These are phyloP conservation scores for Omphalea diandra DNA, from an alignment of 441 rosid species.

Conservation along the genomic window DNA sequence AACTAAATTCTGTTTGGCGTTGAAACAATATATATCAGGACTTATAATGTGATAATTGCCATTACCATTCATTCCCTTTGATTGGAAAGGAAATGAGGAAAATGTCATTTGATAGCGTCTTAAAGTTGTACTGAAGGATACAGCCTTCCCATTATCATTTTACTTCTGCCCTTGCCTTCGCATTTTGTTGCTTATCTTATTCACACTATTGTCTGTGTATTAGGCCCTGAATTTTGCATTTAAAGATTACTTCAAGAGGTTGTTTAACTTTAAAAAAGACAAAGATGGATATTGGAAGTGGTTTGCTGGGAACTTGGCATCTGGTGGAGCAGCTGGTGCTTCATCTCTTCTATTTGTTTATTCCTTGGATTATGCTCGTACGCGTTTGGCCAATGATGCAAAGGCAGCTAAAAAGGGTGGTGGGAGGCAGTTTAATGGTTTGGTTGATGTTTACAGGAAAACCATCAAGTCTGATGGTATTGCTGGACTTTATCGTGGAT, in stretches of 20 bases:
- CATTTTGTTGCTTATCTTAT: neutral
- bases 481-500: slow-evolving; percentile 91
- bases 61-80: neutral
- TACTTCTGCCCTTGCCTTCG: neutral
- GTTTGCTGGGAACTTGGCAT: slow-evolving; percentile 96
- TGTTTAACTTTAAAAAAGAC: slow-evolving; percentile 94
- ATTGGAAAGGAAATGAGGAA: neutral
- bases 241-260: slow-evolving; percentile 85
- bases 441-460: slow-evolving; percentile 82
- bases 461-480: slow-evolving; percentile 80
- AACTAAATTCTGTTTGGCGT: neutral
- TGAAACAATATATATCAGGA: neutral
- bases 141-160: neutral
- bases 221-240: slow-evolving; percentile 96
- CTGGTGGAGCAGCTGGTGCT: slow-evolving; percentile 99
- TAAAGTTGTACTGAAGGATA: neutral
- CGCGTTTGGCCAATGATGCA: slow-evolving; percentile 87
- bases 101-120: neutral
- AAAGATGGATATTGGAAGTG: slow-evolving; percentile 94
- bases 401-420: slow-evolving; percentile 90
- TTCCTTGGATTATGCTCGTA: slow-evolving; percentile 83
- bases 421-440: slow-evolving; percentile 87
- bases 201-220: slow-evolving; percentile 11
- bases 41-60: neutral
- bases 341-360: slow-evolving; percentile 88